These are phyloP conservation scores for Geum urbanum DNA, from an alignment of 306 rosid species.

Conservation along the genomic window DNA sequence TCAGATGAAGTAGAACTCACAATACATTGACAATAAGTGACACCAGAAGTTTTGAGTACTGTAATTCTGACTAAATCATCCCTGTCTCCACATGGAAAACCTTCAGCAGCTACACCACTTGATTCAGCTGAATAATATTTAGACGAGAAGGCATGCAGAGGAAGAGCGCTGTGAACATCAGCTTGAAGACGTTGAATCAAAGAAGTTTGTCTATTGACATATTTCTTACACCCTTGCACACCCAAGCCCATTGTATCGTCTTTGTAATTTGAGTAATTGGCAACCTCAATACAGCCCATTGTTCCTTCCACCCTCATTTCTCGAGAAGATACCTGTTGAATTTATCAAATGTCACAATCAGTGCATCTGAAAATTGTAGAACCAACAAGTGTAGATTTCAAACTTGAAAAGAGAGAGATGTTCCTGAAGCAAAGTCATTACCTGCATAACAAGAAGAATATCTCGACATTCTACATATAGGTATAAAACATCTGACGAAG, in stretches of 20 bases:
- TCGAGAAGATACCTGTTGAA: constrained; percentile 62
- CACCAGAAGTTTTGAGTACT: constrained; percentile 66
- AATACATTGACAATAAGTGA: constrained; percentile 47
- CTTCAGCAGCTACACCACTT: constrained; percentile 36
- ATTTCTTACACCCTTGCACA: constrained; percentile 17
- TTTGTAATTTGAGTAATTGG: constrained; percentile 46
- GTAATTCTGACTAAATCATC: constrained; percentile 49
- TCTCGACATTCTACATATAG: constrained; percentile 63
- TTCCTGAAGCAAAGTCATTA: constrained; percentile 32
- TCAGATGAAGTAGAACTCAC: constrained; percentile 49
- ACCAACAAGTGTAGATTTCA: constrained; percentile 20
- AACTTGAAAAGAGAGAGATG: constrained; percentile 16
- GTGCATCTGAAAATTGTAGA: constrained; percentile 22
- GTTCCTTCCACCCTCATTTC: constrained; percentile 54
- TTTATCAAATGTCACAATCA: constrained; percentile 29
- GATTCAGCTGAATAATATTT: constrained; percentile 36
- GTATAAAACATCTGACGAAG: constrained; percentile 40
- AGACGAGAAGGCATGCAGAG: constrained; percentile 42
- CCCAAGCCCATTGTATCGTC: constrained; percentile 28
- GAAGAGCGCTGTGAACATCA: constrained; percentile 62
- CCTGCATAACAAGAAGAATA: constrained; percentile 59
- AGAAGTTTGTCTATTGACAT: constrained; percentile 36
- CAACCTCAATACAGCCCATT: constrained; percentile 53
- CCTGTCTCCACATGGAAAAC: constrained; percentile 47
- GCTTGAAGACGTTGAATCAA: constrained; percentile 51